Conservation (phyloP, 768 basidiomycete genomes). For the Boletus sensibilis region DNA sequence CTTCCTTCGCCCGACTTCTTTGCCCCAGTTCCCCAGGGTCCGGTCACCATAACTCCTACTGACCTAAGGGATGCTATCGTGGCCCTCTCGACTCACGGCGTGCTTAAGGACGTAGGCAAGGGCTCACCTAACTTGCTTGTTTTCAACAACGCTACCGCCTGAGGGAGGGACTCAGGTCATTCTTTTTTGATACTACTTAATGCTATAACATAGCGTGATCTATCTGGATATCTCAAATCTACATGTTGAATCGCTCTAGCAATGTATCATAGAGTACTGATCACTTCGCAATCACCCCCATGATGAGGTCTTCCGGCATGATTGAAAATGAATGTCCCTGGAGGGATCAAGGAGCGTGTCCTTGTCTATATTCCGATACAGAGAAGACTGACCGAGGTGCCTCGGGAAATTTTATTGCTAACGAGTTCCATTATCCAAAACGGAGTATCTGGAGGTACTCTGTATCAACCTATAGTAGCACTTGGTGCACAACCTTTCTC, state of each 20-base stretch:
- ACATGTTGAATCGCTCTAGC: constrained; percentile 2
- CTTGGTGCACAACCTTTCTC: neutral
- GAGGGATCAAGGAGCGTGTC: neutral
- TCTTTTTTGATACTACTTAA: neutral
- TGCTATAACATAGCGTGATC: constrained; percentile 3
- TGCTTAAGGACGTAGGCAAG: constrained; percentile 46
- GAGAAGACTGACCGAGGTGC: too few relatives aligned
- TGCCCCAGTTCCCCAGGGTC: constrained; percentile 41
- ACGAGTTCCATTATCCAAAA: neutral
- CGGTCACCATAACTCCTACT: constrained; percentile 53
- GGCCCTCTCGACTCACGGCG: constrained; percentile 50
- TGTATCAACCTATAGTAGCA: neutral
- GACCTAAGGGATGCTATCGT: constrained; percentile 79
- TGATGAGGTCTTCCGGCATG: neutral
- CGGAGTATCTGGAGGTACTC: neutral
- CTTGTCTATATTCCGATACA: neutral
- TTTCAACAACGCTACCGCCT: constrained; percentile 73
- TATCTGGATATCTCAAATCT: constrained; percentile 1
- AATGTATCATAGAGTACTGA: constrained; percentile 14
- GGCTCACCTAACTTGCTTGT: constrained; percentile 70
- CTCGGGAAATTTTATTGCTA: too few relatives aligned
- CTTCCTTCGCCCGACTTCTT: constrained; percentile 54
- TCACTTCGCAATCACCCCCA: neutral
- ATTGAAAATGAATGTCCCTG: neutral
- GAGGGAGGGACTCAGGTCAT: neutral